These are phyloP conservation scores for Gloeophyllum trabeum DNA, from an alignment of 768 basidiomycete genomes.

Conservation along the genomic window DNA sequence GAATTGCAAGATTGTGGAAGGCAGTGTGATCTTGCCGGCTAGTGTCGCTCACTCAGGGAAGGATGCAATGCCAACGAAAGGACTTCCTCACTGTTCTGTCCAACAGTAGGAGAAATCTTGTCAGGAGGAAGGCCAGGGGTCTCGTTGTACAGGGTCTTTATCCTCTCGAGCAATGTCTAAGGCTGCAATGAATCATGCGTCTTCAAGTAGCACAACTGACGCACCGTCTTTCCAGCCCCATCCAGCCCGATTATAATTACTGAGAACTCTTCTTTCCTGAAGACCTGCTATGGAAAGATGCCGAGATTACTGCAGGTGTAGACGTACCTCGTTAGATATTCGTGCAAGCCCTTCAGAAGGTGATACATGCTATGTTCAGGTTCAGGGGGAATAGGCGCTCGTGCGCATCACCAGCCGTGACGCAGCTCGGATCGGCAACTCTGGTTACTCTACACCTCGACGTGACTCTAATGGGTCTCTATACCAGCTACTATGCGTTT, in stretches of 20 bases:
- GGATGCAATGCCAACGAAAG: too few relatives aligned
- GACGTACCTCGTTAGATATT: conserved; percentile 71
- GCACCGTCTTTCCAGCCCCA: conserved; percentile 85
- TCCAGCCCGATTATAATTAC: conserved; percentile 92
- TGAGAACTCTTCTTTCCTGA: conserved; percentile 82
- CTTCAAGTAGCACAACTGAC: conserved; percentile 5
- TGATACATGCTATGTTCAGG: conserved; percentile 63
- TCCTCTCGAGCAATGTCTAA: conserved; percentile 83
- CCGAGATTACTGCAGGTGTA: not conserved
- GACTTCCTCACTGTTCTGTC: conserved; percentile 79
- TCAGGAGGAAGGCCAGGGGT: conserved; percentile 81
- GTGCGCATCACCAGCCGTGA: too few relatives aligned
- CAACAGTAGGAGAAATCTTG: conserved; percentile 93
- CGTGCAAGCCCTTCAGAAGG: conserved; percentile 84
- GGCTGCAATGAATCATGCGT: not conserved
- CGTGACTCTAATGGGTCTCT: conserved; percentile 24
- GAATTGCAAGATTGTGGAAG: conserved; percentile 91
- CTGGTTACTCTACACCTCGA: conserved; percentile 5
- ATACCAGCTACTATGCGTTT: conserved; percentile 45
- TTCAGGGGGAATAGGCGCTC: too few relatives aligned
- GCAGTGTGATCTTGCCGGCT: conserved; percentile 91
- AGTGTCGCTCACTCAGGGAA: not conserved
- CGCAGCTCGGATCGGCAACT: too few relatives aligned
- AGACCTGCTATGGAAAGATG: not conserved
- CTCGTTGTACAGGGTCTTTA: conserved; percentile 87